phyloP scores from a whole-genome alignment of 2,329 filamentous ascomycete genomes.

The Bipolaris oryzae region DNA sequence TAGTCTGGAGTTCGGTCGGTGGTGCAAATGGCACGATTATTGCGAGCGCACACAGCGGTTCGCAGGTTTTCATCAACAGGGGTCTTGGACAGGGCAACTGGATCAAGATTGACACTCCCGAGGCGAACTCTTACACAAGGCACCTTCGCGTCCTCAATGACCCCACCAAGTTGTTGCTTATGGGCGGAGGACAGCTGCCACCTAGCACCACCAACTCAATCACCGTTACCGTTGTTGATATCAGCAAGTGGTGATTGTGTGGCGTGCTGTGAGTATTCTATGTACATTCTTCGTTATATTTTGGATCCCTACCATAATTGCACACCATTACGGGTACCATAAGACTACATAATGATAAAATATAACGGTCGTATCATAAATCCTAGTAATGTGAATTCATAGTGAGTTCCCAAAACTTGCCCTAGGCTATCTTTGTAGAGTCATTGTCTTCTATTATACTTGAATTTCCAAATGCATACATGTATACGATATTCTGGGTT shows the following conservation, averaged over 20 bases:
- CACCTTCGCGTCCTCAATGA: slow-evolving; percentile 54
- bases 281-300: background rate
- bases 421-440: background rate
- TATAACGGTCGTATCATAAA: background rate
- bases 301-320: background rate
- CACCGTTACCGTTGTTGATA: slow-evolving; percentile 42
- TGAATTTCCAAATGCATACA: background rate
- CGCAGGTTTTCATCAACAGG: slow-evolving; percentile 57
- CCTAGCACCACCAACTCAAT: slow-evolving; percentile 43
- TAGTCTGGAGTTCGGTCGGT: slow-evolving; percentile 57
- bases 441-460: background rate
- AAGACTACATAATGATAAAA: background rate
- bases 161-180: slow-evolving; percentile 48
- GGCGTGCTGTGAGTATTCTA: background rate
- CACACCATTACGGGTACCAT: background rate
- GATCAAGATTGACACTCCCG: slow-evolving; percentile 53
- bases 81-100: slow-evolving; percentile 53
- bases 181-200: slow-evolving; percentile 49
- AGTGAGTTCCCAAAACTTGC: background rate
- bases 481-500: too few relatives aligned
- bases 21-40: slow-evolving; percentile 60
- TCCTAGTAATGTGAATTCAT: background rate
- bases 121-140: slow-evolving; percentile 54
- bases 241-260: slow-evolving; percentile 22
- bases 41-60: slow-evolving; percentile 50